Evolutionary conservation across 192 early-diverging fungal genomes (phyloP), one percentile per base, ranked within the genome.

Genomic region (Podila epigama): DNA sequence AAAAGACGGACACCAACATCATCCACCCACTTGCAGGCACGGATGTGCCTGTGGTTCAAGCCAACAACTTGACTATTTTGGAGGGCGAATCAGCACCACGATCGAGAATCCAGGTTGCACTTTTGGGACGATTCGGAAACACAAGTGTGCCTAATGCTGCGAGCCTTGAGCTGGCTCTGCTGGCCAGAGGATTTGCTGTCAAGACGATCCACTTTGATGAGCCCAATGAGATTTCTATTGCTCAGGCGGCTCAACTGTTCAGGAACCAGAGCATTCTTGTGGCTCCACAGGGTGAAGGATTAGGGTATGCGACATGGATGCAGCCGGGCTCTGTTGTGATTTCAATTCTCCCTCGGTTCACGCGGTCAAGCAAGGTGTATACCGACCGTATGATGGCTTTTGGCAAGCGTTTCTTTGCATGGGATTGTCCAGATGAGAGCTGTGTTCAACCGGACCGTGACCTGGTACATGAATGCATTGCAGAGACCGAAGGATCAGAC

Each of bases 301-400:
- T 77, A 2, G 73, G 73, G 18, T 77, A 77, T 32, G 55, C 73
- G 2, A 53, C 31, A 0, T 77, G 66, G 73, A 77, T 77, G 73
- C 32, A 32, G 1, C 73, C 66, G 3, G 73, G 73, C 6, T 63
- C 66, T 3, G 66, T 60, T 8, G 73, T 77, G 0, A 44, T 77
- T 32, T 77, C 73, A 16, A 60, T 77, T 18, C 29, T 77, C 1
- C 73, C 73, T 13, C 65, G 73, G 18, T 77, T 77, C 48, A 68
- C 73, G 18, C 42, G 66, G n/a, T 77, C 73, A 34, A 77, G 73
- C 44, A 77, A 68, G 31, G 63, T 68, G n/a, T 77, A 68, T 40
- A 77, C 73, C 39, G 73, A 77, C 39, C 53, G 73, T 9, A 77
- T 77, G 73, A 77, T 77, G 73, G 73, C 73, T 0, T 68, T 77